Evolutionary conservation across 805 yeast genomes (phyloP).

Genomic region (Tetrapisispora nanseiensis): DNA sequence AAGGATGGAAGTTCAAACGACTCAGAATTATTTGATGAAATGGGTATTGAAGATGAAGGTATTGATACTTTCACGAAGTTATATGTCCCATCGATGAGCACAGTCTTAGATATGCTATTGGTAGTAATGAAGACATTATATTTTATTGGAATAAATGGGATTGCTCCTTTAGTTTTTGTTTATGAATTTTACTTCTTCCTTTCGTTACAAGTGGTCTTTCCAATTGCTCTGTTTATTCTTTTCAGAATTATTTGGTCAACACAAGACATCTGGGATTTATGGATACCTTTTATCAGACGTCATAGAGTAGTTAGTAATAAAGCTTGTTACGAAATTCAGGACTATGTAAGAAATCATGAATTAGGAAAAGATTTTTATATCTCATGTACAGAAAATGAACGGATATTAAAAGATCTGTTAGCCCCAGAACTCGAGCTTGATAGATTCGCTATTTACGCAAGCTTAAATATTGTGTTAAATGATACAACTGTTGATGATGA

Average conservation of each 20-base stretch:
- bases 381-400: not conserved
- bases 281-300: constrained; percentile 15
- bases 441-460: constrained; percentile 1
- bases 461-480: not conserved
- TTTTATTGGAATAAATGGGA: not conserved
- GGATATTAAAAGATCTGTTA: not conserved
- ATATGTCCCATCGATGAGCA: not conserved
- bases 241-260: constrained; percentile 16
- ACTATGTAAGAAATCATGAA: not conserved
- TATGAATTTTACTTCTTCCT: not conserved
- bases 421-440: not conserved
- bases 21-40: not conserved
- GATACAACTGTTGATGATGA: not conserved
- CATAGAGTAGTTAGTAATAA: not conserved
- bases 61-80: not conserved
- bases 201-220: not conserved
- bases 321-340: not conserved
- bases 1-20: not conserved
- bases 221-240: not conserved
- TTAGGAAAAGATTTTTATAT: not conserved
- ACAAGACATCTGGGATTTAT: constrained; percentile 19
- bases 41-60: not conserved
- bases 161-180: constrained; percentile 2
- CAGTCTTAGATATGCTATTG: not conserved
- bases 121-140: constrained; percentile 1